A percentile compares a stretch with the other conserved stretches of the same genome.
phyloP scores from a whole-genome alignment of 345 rosid genomes.

The Camelina sativa region DNA sequence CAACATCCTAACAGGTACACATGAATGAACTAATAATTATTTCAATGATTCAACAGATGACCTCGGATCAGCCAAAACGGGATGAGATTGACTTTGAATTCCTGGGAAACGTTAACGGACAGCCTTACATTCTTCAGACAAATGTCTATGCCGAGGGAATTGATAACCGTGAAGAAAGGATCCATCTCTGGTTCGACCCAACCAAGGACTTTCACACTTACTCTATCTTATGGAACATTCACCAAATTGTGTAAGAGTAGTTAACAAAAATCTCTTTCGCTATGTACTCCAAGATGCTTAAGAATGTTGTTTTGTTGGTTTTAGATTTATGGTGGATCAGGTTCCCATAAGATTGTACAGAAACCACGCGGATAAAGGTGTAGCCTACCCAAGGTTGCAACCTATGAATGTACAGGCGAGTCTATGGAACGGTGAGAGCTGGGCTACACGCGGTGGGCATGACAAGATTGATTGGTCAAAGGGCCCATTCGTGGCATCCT shows the following conservation, averaged over 20 bases:
- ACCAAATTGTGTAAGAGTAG: constrained; percentile 77
- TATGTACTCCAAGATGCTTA: background rate
- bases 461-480: constrained; percentile 82
- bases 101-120: constrained; percentile 68
- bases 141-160: constrained; percentile 71
- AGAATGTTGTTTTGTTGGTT: constrained; percentile 14
- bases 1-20: background rate
- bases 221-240: constrained; percentile 78
- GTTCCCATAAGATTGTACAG: constrained; percentile 74
- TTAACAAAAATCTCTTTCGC: background rate
- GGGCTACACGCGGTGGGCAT: constrained; percentile 86
- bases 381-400: constrained; percentile 72
- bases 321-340: constrained; percentile 76
- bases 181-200: constrained; percentile 93
- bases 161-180: constrained; percentile 77
- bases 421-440: constrained; percentile 87
- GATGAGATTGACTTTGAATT: constrained; percentile 89
- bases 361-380: constrained; percentile 77
- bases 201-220: constrained; percentile 75
- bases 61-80: constrained; percentile 74
- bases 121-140: constrained; percentile 85
- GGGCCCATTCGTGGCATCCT: constrained; percentile 74
- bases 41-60: constrained; percentile 46
- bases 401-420: constrained; percentile 70
- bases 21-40: constrained; percentile 7